phyloP scores from a whole-genome alignment of 2,329 filamentous ascomycete species.

The Tolypocladium guangdongense region DNA sequence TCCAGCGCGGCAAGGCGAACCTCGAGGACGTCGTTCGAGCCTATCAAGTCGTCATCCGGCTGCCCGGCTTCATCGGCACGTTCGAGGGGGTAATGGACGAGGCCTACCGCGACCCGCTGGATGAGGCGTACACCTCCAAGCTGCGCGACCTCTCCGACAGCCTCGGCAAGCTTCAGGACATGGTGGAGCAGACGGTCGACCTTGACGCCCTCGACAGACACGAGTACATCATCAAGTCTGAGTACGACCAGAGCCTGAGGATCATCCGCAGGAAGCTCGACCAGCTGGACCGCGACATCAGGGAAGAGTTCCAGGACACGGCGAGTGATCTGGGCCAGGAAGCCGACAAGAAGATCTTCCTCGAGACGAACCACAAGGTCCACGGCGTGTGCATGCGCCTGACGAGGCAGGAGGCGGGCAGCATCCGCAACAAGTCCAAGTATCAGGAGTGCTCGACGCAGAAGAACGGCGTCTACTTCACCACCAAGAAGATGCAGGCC shows the following conservation, averaged over 20 bases:
- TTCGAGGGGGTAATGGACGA: conserved; percentile 95
- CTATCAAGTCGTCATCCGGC: conserved; percentile 86
- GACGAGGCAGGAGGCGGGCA: conserved; percentile 81
- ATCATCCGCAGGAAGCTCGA: conserved; percentile 90
- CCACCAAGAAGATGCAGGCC: conserved; percentile 68
- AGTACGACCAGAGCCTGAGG: conserved; percentile 82
- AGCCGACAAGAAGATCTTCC: conserved; percentile 94
- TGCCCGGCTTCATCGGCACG: conserved; percentile 82
- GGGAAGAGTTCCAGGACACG: conserved; percentile 65
- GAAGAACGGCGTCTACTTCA: conserved; percentile 98
- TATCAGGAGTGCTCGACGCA: conserved; percentile 96
- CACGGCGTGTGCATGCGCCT: conserved; percentile 96
- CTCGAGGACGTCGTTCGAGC: conserved; percentile 91
- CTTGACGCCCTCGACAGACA: conserved; percentile 91
- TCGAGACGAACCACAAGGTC: conserved; percentile 81
- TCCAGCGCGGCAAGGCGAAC: conserved; percentile 83
- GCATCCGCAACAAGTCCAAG: conserved; percentile 79
- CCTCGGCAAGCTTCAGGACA: conserved; percentile 80
- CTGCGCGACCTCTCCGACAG: conserved; percentile 66
- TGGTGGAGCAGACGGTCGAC: conserved; percentile 98
- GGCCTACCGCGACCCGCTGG: conserved; percentile 75
- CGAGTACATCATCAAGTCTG: conserved; percentile 97
- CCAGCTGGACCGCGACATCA: conserved; percentile 71
- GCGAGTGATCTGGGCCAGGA: conserved; percentile 80
- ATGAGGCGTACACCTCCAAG: conserved; percentile 78